Conservation (phyloP, 2,329 filamentous ascomycete species). For the Aspergillus luchuensis region DNA sequence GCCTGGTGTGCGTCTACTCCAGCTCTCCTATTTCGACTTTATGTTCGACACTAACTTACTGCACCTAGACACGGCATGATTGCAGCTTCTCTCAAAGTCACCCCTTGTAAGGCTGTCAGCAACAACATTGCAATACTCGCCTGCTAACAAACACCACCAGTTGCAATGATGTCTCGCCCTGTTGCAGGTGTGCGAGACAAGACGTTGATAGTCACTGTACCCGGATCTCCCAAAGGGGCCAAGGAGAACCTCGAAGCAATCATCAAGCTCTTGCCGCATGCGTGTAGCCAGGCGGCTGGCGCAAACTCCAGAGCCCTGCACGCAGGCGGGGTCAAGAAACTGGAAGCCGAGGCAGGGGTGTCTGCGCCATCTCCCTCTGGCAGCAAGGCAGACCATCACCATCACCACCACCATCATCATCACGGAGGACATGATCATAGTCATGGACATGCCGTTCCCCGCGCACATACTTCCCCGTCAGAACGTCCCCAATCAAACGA, state of each 20-base stretch:
- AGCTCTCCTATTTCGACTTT: not conserved
- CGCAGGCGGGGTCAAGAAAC: slow-evolving; percentile 74
- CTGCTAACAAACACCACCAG: slow-evolving; percentile 50
- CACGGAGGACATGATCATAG: slow-evolving; percentile 60
- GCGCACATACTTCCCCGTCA: slow-evolving; percentile 70
- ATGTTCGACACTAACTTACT: slow-evolving; percentile 22
- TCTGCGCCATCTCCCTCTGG: slow-evolving; percentile 18
- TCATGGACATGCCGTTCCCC: slow-evolving; percentile 65
- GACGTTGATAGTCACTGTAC: slow-evolving; percentile 82
- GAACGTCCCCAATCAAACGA: slow-evolving; percentile 62
- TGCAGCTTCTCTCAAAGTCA: slow-evolving; percentile 77
- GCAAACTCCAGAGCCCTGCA: slow-evolving; percentile 79
- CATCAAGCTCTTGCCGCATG: slow-evolving; percentile 88
- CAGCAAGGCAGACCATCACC: slow-evolving; percentile 24
- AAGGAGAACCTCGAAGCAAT: slow-evolving; percentile 89
- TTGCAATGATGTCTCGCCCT: slow-evolving; percentile 95
- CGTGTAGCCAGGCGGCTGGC: slow-evolving; percentile 86
- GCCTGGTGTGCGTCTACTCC: slow-evolving; percentile 66
- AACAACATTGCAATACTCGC: not conserved
- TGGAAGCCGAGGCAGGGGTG: slow-evolving; percentile 81
- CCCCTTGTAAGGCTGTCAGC: slow-evolving; percentile 70
- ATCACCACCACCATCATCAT: slow-evolving; percentile 48
- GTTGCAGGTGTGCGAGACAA: slow-evolving; percentile 83
- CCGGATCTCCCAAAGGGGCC: slow-evolving; percentile 92
- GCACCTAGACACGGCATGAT: slow-evolving; percentile 80